Percentiles rank a stretch among this genome's conserved stretches.
These are phyloP conservation scores for Raphanus hybrid DNA, from an alignment of 441 rosid genomes.

Conservation along the genomic window DNA sequence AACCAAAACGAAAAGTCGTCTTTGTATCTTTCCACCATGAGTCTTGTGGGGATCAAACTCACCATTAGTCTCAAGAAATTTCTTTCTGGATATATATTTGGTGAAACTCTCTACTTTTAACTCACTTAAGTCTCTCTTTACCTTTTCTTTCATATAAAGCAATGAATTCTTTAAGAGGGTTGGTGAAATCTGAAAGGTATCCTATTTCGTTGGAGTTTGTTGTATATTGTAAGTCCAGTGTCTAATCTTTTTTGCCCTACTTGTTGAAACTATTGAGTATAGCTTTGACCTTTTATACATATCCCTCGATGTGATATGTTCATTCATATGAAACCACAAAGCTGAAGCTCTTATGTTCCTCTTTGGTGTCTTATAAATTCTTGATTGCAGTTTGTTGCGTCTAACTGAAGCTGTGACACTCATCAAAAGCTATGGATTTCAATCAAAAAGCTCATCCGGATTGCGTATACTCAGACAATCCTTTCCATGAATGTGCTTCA, in stretches of 20 bases:
- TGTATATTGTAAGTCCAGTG: constrained; percentile 17
- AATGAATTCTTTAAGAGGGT: constrained; percentile 14
- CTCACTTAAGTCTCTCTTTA: constrained; percentile 11
- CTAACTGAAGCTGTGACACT: constrained; percentile 2
- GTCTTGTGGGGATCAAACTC: constrained; percentile 29
- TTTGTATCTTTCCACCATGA: not conserved
- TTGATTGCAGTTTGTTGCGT: constrained; percentile 17
- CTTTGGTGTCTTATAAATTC: not conserved
- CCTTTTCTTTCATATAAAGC: constrained; percentile 12
- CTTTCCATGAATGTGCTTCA: constrained; percentile 86
- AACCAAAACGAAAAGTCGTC: constrained; percentile 13
- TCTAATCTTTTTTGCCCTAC: constrained; percentile 21
- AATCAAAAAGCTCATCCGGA: constrained; percentile 60
- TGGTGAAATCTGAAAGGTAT: constrained; percentile 43
- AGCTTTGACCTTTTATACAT: constrained; percentile 23
- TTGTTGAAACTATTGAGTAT: constrained; percentile 10
- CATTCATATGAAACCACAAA: constrained; percentile 12
- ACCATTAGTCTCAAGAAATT: not conserved
- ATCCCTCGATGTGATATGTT: constrained; percentile 21
- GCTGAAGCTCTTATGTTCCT: not conserved
- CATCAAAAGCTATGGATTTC: constrained; percentile 27
- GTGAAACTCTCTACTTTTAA: constrained; percentile 17
- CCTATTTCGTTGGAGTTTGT: constrained; percentile 30
- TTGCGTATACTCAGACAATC: constrained; percentile 72
- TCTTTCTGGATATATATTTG: constrained; percentile 22